These are phyloP conservation scores for Claviceps spartinae DNA, from an alignment of 2,329 filamentous ascomycete genomes.

Conservation along the genomic window DNA sequence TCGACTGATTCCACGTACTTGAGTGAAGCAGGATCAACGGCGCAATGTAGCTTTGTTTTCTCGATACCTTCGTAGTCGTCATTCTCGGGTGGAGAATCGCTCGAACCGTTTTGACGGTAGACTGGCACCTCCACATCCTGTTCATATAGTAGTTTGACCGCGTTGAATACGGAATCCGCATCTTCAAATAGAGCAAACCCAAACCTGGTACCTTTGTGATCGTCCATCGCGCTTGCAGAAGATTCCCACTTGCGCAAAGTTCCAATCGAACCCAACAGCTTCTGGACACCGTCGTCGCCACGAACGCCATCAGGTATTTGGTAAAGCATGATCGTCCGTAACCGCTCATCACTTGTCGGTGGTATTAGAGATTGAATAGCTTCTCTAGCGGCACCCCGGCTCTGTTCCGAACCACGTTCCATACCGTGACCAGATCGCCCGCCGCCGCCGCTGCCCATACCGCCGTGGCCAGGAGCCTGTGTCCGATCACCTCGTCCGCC, in stretches of 20 bases:
- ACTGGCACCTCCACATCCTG: slow-evolving; percentile 71
- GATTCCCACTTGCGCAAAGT: slow-evolving; percentile 76
- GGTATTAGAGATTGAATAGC: slow-evolving; percentile 60
- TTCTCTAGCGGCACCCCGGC: slow-evolving; percentile 53
- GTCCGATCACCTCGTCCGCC: slow-evolving; percentile 29
- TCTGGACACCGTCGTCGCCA: slow-evolving; percentile 66
- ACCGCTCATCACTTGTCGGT: slow-evolving; percentile 78
- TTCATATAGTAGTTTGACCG: slow-evolving; percentile 71
- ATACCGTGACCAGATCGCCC: slow-evolving; percentile 40
- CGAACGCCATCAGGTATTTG: slow-evolving; percentile 69
- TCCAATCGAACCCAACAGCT: slow-evolving; percentile 63
- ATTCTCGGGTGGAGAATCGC: slow-evolving; percentile 26
- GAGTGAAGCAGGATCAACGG: slow-evolving; percentile 69
- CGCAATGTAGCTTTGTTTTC: slow-evolving; percentile 56
- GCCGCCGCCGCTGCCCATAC: slow-evolving; percentile 20
- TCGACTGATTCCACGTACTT: slow-evolving; percentile 79
- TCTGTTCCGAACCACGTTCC: slow-evolving; percentile 54
- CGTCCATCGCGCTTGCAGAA: slow-evolving; percentile 43
- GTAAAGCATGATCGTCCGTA: slow-evolving; percentile 80
- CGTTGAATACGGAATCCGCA: slow-evolving; percentile 71
- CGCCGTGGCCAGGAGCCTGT: slow-evolving; percentile 10
- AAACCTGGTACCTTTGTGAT: slow-evolving; percentile 73
- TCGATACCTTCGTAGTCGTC: slow-evolving; percentile 43
- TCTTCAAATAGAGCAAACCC: slow-evolving; percentile 95
- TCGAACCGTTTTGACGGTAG: slow-evolving; percentile 51